Base-by-base conservation (phyloP, 2,329 filamentous ascomycete genomes). In the Pseudogymnoascus sp. region DNA sequence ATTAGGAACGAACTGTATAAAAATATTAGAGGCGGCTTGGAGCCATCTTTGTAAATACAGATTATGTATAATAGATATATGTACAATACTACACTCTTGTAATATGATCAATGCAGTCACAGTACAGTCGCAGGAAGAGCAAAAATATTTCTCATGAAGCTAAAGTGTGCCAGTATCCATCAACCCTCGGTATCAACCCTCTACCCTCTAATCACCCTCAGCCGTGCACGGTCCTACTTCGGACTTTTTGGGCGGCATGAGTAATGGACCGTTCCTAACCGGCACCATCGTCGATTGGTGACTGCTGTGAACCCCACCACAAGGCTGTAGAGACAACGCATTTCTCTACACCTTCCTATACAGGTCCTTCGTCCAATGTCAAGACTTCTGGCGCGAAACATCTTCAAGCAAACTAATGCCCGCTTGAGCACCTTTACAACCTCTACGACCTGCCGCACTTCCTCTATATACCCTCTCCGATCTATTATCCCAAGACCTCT, bases 321-420 rank as follows among this genome's bases (percentile, higher is more conserved):
- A 57, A 57, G 51, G 51, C 51, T 57, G 51, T 57, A 31, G 6
- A 54, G 51, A 57, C 51, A 57, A 21, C 51, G 51, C 51, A 57
- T 21, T 57, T 57, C 51, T 18, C 59, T 40, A 26, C 59, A 61
- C 59, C 59, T 61, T 61, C 59, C 59, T 61, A 61, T 61, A 39
- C 39, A 26, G 59, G 14, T 31, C 11, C 7, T 61, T 34, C 26
- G 12, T 61, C 59, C 34, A 61, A 61, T 61, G 59, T 61, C 59
- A 61, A 40, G 59, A 61, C 59, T 26, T 16, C 39, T 61, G 51
- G 29, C 51, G 29, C n/a, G 36, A 40, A 61, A 40, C 59, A 40
- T 61, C 59, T 61, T 61, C 59, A 57, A 57, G 51, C 51, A 57
- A 57, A 12, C 51, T 61, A 61, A 61, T 23, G 26, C 59, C 59